These are phyloP conservation scores for Yamadazyma paraphyllophila DNA, from an alignment of 805 yeast species.

Conservation along the genomic window DNA sequence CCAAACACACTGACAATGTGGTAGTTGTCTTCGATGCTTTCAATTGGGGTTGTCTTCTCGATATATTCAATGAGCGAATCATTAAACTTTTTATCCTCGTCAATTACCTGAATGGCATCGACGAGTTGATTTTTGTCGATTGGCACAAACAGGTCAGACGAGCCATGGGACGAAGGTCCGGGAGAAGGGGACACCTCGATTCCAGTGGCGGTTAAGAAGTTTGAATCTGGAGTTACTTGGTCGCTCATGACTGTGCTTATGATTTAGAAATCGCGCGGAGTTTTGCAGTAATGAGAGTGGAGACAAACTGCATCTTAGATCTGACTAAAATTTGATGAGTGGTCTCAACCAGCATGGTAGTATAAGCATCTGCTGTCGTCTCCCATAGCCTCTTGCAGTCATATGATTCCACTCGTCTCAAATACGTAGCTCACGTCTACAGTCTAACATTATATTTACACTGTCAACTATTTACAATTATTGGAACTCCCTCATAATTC, in stretches of 20 bases:
- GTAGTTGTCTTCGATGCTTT: slow-evolving; percentile 64
- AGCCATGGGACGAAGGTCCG: slow-evolving; percentile 1
- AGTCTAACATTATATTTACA: neutral
- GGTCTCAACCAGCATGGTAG: too few relatives aligned
- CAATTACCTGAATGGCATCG: slow-evolving; percentile 59
- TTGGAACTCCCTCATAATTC: slow-evolving; percentile 7
- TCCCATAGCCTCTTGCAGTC: too few relatives aligned
- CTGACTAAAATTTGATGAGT: neutral
- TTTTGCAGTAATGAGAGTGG: neutral
- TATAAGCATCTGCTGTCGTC: too few relatives aligned
- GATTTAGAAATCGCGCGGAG: slow-evolving; percentile 3
- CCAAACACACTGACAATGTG: slow-evolving; percentile 96
- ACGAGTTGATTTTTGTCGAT: slow-evolving; percentile 25
- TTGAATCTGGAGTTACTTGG: neutral
- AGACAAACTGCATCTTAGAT: neutral
- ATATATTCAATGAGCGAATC: slow-evolving; percentile 32
- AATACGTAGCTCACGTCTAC: too few relatives aligned
- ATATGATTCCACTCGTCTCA: too few relatives aligned
- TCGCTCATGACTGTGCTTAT: neutral
- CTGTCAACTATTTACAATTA: neutral
- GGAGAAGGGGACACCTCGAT: neutral
- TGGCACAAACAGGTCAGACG: slow-evolving; percentile 35
- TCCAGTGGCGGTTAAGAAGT: neutral
- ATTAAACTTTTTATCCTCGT: slow-evolving; percentile 58
- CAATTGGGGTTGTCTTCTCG: slow-evolving; percentile 26